These are phyloP conservation scores for Aspergillus latus DNA, from an alignment of 2,329 filamentous ascomycete species.

Conservation along the genomic window DNA sequence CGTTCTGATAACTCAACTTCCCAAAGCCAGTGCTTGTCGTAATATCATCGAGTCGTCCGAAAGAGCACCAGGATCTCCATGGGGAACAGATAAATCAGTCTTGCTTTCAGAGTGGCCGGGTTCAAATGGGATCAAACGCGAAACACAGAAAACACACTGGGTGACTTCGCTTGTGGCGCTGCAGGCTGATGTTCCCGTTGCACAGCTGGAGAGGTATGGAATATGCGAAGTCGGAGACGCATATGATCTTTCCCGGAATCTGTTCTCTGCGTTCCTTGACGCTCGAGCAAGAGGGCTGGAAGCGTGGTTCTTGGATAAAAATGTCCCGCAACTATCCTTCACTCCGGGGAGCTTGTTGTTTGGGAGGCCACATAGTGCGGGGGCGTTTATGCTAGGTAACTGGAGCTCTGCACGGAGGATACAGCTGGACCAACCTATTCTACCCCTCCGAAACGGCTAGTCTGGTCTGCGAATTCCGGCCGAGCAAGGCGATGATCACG, in stretches of 20 bases:
- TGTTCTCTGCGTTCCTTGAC: neutral
- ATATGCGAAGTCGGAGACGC: neutral
- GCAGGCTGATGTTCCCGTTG: conserved; percentile 5
- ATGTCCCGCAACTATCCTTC: neutral
- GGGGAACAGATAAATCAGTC: neutral
- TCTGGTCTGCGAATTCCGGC: neutral
- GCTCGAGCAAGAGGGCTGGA: neutral
- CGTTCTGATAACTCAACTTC: neutral
- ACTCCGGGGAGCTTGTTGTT: neutral
- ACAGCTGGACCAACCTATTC: neutral
- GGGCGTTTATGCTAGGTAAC: neutral
- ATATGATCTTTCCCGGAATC: neutral
- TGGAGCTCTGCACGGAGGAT: neutral
- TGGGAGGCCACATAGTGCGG: neutral
- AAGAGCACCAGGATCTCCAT: neutral
- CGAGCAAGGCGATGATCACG: neutral
- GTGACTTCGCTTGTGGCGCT: conserved; percentile 6
- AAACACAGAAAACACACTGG: conserved; percentile 1
- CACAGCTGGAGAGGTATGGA: conserved; percentile 1
- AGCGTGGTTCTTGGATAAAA: neutral
- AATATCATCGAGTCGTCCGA: neutral
- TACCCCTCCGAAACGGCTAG: neutral
- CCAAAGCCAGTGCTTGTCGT: neutral
- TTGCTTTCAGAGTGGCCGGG: neutral
- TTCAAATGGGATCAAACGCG: neutral